Evolutionary conservation across 2,329 filamentous ascomycete species (phyloP).

Genomic region (Rhynchosporium graminicola): DNA sequence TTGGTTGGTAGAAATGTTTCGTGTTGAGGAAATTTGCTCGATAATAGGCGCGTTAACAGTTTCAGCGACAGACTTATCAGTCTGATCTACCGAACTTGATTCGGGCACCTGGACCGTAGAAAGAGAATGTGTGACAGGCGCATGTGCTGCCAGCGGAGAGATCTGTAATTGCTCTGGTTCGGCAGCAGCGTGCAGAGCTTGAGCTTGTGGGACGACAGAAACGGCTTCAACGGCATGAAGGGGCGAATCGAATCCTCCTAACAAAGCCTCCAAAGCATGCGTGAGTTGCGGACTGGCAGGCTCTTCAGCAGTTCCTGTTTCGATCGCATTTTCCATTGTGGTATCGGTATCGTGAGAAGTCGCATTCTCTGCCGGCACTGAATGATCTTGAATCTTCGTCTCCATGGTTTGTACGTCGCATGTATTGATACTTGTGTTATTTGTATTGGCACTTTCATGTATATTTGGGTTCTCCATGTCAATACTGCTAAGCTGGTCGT

Average conservation of each 20-base stretch:
- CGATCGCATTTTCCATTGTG: constrained; percentile 14
- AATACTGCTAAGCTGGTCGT: constrained; percentile 22
- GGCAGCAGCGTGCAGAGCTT: neutral
- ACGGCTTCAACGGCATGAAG: neutral
- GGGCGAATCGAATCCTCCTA: constrained; percentile 33
- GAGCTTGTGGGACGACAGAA: neutral
- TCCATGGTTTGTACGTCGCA: constrained; percentile 8
- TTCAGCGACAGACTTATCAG: neutral
- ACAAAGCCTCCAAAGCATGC: constrained; percentile 36
- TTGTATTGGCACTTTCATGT: constrained; percentile 22
- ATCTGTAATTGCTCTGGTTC: neutral
- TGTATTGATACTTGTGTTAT: constrained; percentile 6
- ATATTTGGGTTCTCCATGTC: constrained; percentile 26
- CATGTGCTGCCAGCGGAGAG: neutral
- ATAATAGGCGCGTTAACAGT: neutral
- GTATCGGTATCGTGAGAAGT: constrained; percentile 16
- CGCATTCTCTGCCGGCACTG: constrained; percentile 11
- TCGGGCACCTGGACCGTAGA: neutral
- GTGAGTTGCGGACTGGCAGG: constrained; percentile 30
- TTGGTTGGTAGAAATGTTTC: neutral
- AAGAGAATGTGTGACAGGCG: neutral
- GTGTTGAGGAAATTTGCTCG: neutral
- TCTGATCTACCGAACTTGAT: neutral
- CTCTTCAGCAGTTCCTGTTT: constrained; percentile 6
- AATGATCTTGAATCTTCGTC: constrained; percentile 4